phyloP scores from a whole-genome alignment of 305 asterid genomes.

The Fraxinus sp. region DNA sequence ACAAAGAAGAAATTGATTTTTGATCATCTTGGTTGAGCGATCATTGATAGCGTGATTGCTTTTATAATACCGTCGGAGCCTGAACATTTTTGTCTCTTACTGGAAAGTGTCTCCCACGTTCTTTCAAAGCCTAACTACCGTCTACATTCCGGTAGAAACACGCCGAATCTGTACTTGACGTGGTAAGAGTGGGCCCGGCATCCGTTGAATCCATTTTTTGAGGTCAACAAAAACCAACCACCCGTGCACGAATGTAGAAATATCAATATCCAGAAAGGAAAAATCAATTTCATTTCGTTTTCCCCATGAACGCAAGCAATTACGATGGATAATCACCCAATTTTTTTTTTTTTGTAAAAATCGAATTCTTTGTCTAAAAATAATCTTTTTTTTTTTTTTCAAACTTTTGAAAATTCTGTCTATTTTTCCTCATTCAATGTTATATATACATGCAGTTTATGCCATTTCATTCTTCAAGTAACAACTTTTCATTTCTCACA shows the following conservation, averaged over 20 bases:
- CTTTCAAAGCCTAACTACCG: no score
- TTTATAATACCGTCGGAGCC: no score
- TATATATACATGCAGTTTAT: constrained; percentile 13
- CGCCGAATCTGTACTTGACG: no score
- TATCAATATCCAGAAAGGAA: background rate
- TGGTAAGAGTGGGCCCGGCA: no score
- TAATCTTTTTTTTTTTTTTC: background rate
- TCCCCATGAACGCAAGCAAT: constrained; percentile 16
- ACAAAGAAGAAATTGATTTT: no score
- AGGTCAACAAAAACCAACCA: background rate
- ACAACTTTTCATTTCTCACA: background rate
- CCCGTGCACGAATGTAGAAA: background rate
- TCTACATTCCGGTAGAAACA: no score
- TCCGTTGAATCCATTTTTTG: no score
- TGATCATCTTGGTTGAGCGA: no score
- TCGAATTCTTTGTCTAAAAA: background rate
- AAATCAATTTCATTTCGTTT: background rate
- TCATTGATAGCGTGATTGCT: no score
- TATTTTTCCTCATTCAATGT: constrained; percentile 11
- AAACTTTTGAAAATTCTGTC: constrained; percentile 31
- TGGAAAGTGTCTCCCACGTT: no score
- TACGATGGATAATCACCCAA: background rate
- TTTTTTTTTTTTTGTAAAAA: background rate
- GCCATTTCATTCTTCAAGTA: constrained; percentile 6
- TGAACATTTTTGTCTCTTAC: no score